Conservation (phyloP, 495 filamentous ascomycete genomes). For the Venustampulla echinocandica region DNA sequence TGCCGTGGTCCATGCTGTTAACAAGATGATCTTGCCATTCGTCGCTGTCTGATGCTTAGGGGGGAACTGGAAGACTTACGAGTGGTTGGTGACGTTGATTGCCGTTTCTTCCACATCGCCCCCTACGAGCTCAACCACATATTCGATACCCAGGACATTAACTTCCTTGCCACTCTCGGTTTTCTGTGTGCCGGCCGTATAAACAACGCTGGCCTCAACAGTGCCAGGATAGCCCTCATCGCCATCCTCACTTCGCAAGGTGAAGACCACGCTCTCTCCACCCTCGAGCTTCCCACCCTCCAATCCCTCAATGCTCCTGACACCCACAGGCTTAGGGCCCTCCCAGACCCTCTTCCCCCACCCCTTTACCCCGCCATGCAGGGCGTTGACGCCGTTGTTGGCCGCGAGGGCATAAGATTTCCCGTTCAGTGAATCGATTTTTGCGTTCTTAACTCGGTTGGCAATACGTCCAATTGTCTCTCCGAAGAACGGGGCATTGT, state of each 20-base stretch:
- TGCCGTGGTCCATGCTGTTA: conserved; percentile 34
- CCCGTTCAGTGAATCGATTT: conserved; percentile 65
- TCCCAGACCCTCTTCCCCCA: conserved; percentile 83
- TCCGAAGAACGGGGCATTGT: conserved; percentile 76
- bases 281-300: conserved; percentile 49
- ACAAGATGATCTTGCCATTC: not conserved
- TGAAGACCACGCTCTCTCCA: conserved; percentile 69
- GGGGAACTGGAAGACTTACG: conserved; percentile 41
- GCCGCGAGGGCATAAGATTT: conserved; percentile 54
- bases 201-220: conserved; percentile 69
- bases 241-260: conserved; percentile 59
- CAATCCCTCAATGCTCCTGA: conserved; percentile 34
- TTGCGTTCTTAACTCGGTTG: conserved; percentile 71
- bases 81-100: conserved; percentile 90
- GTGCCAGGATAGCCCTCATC: conserved; percentile 85
- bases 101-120: conserved; percentile 75
- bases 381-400: conserved; percentile 70
- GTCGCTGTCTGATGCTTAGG: not conserved
- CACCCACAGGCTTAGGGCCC: conserved; percentile 55
- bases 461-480: conserved; percentile 89
- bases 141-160: conserved; percentile 71
- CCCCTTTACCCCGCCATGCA: conserved; percentile 74
- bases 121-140: conserved; percentile 74
- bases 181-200: conserved; percentile 60
- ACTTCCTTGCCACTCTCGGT: conserved; percentile 46